A percentile compares a stretch with the other conserved stretches of the same genome.
Conservation (phyloP, 495 filamentous ascomycete genomes). For the Tetracladium marchalianum region DNA sequence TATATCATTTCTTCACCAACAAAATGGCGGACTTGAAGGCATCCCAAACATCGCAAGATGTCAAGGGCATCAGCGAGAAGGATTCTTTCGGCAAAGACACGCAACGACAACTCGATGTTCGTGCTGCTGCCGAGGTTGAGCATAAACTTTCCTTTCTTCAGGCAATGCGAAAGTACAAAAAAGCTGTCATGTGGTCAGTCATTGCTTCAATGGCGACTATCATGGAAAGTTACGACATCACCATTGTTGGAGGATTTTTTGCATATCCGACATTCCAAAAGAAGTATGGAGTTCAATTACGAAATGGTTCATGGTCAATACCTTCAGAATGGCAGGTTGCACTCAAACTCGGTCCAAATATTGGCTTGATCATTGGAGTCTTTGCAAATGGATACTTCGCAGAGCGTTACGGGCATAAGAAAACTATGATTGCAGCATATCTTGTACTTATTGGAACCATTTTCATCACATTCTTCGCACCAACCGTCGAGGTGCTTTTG, state of each 20-base stretch:
- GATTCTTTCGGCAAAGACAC: too few species aligned
- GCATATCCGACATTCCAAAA: slow-evolving; percentile 26
- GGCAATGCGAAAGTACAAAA: slow-evolving; percentile 26
- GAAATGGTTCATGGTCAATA: slow-evolving; percentile 23
- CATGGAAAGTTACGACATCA: slow-evolving; percentile 37
- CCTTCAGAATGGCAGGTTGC: slow-evolving; percentile 22
- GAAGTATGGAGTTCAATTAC: slow-evolving; percentile 25
- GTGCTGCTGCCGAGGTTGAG: slow-evolving; percentile 10
- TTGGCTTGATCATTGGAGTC: slow-evolving; percentile 27
- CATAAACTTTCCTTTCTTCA: slow-evolving; percentile 20
- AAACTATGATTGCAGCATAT: slow-evolving; percentile 19
- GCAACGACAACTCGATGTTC: too few species aligned
- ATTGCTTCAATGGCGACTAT: slow-evolving; percentile 29
- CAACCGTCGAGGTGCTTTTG: slow-evolving; percentile 47
- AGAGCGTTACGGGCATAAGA: slow-evolving; percentile 35
- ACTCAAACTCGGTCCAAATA: slow-evolving; percentile 8
- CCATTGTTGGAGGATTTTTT: slow-evolving; percentile 26
- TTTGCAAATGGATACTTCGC: slow-evolving; percentile 38
- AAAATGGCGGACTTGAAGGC: too few species aligned
- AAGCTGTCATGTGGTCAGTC: slow-evolving; percentile 22
- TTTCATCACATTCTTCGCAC: slow-evolving; percentile 53
- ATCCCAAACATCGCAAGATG: too few species aligned
- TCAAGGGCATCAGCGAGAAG: too few species aligned
- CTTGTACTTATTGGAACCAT: slow-evolving; percentile 34
- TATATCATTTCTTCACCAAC: too few species aligned